Evolutionary conservation across 2,329 filamentous ascomycete genomes (phyloP), one percentile per base, ranked within the genome.

Genomic region (Xylogone sp.): DNA sequence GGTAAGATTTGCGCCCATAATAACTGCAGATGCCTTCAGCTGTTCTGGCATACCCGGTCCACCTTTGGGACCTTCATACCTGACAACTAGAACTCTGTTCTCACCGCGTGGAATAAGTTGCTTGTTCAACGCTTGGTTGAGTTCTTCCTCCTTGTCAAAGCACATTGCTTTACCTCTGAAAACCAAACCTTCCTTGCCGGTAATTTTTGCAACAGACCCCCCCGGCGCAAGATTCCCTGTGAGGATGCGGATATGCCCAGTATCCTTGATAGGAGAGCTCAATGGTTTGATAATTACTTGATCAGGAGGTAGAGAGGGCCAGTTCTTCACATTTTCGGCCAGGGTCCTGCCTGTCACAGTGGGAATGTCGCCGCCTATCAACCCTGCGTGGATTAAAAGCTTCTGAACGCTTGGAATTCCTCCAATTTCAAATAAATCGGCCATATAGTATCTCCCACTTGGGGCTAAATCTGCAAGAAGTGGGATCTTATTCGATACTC

Each of bases 31-130:
- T 10, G 93, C 89, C 67, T 88, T 90, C 43, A 97, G 79, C 71
- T 96, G 91, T 71, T 97, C 93, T 1, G 92, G 93, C 93, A 97
- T 97, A 42, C 93, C 93, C 0, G 93, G 93, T 0, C 93, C 93
- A 56, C 93, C 93, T 66, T 90, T 92, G 13, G 93, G 93, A 0
- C 93, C 93, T 68, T 97, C 93, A 67, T 97, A 97, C 19, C 93
- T 86, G 49, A 97, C 91, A 27, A 97, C 84, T 22, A 97, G 75
- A 19, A 97, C 93, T 12, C 96, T 78, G 65, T 95, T 94, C 65
- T 94, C 90, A 54, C 82, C 82, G 31, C 83, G 82, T 1, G 83
- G 81, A 45, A 90, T 87, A 46, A 77, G 67, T 20, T 90, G 86
- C 19, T 74, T 74, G 21, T 83, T 85, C 12, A 97, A 77, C 0